Evolutionary conservation across 306 rosid genomes (phyloP).

Genomic region (Argentina anserina): DNA sequence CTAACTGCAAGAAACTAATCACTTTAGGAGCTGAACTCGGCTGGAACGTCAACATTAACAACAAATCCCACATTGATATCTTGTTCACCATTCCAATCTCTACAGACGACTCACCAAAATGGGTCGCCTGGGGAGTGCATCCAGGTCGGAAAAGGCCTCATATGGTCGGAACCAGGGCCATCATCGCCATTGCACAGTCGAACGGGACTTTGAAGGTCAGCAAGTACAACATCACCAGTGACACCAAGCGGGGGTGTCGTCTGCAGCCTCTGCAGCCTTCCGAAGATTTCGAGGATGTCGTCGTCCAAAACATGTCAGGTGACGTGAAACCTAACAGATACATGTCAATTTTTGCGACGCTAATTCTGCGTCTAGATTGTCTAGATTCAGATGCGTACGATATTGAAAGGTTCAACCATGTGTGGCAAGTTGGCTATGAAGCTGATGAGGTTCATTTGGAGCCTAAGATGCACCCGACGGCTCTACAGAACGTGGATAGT

Average conservation of each 20-base stretch:
- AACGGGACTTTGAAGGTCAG: background rate
- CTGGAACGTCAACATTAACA: conserved; percentile 34
- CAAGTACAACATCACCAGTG: conserved; percentile 37
- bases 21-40: conserved; percentile 59
- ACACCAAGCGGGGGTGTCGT: conserved; percentile 48
- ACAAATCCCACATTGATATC: conserved; percentile 20
- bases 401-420: conserved; percentile 41
- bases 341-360: conserved; percentile 29
- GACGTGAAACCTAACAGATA: background rate
- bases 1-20: conserved; percentile 45
- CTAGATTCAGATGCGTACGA: conserved; percentile 6
- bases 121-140: conserved; percentile 90
- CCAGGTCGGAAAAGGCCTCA: conserved; percentile 38
- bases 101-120: background rate
- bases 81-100: conserved; percentile 33
- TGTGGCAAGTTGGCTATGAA: conserved; percentile 66
- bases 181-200: conserved; percentile 34
- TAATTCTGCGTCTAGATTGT: conserved; percentile 33
- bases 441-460: background rate
- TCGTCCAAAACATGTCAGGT: background rate
- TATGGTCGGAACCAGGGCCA: conserved; percentile 82
- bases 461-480: conserved; percentile 39
- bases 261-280: conserved; percentile 38
- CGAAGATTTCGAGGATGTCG: background rate
- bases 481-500: conserved; percentile 58